Evolutionary conservation across 2,329 filamentous ascomycete species (phyloP), one percentile per base, ranked within the genome.

Genomic region (Aspergillus sclerotialis): DNA sequence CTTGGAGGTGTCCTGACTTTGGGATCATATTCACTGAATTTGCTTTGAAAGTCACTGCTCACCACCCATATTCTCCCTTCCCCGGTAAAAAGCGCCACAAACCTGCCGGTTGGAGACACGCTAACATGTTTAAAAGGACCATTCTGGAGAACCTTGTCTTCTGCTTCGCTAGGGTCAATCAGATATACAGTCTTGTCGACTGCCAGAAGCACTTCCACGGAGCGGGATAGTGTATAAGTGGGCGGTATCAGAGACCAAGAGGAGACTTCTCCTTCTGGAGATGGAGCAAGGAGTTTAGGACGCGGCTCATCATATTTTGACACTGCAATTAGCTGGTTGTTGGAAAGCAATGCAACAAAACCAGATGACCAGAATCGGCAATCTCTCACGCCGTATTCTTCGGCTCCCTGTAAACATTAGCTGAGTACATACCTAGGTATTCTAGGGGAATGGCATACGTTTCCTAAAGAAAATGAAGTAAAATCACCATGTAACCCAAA

Each of bases 401-500:
- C 92, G 15, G 89, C 82, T 15, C 85, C 85, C 71, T 75, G 44
- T 7, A 8, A 19, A 17, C 16, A 36, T 56, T 15, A 56, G 44
- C 7, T 15, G 9, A 14, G 2, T 19, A 8, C 9, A 2, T 18
- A 7, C 28, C 2, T n/a, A n/a, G n/a, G 7, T 5, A 18, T 3
- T 9, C 9, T 4, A 15, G 7, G 4, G 7, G 8, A 7, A 16
- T n/a, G 11, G 28, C 61, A 42, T 58, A 73, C 76, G 60, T 93
- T 82, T 35, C 90, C 92, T 0, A 98, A 70, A 1, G 85, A 89
- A 61, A 96, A 98, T 38, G 94, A 89, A 11, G 82, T 86, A 56
- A 98, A 98, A 56, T 96, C 90, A 42, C 84, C 86, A 58, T 94
- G 84, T n/a, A 98, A 68, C 53, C 92, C 85, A 58, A 88, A 80